Evolutionary conservation across 2,329 filamentous ascomycete species (phyloP), one percentile per base, ranked within the genome.

Genomic region (Drechslerella coelobrocha): DNA sequence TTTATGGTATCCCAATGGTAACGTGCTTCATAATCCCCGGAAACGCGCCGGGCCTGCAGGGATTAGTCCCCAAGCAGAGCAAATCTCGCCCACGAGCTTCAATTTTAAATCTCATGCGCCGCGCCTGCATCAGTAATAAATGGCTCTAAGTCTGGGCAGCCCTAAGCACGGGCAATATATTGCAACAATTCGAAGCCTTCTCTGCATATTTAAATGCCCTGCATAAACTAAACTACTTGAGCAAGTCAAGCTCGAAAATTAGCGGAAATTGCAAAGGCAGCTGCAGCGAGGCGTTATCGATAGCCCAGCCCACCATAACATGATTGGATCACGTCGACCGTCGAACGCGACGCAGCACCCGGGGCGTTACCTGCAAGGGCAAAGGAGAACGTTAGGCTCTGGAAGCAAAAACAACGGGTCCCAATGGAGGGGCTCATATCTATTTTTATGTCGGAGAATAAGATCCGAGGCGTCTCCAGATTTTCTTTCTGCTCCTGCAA

Each of bases 371-470:
- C 41, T 51, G 41, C 59, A 41, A 19, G 59, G 59, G 24, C 29
- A 54, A 60, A 54, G 59, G 52, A 43, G 19, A 47, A 45, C 41
- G 41, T 54, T 60, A 50, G 57, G 53, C 66, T 53, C 50, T 71
- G 29, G 66, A 71, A 63, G 41, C 51, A 60, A 63, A 31, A 71
- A 71, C 54, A 71, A 71, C 54, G 41, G 53, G 26, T 24, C 31
- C 43, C 19, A 48, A 56, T 53, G 51, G 56, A 61, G 45, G 53
- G 53, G 66, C 41, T 57, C 48, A 47, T 56, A 50, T 50, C 54
- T 63, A 52, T 59, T 62, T 62, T 69, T 69, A 43, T 47, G 39
- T 62, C 37, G 53, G 59, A 69, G 51, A 71, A 71, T 71, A 71
- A 63, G 59, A 71, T 62, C 53, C 45, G 21, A 48, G 50, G 29